phyloP scores from a whole-genome alignment of 345 rosid genomes.

The Populus simonii region DNA sequence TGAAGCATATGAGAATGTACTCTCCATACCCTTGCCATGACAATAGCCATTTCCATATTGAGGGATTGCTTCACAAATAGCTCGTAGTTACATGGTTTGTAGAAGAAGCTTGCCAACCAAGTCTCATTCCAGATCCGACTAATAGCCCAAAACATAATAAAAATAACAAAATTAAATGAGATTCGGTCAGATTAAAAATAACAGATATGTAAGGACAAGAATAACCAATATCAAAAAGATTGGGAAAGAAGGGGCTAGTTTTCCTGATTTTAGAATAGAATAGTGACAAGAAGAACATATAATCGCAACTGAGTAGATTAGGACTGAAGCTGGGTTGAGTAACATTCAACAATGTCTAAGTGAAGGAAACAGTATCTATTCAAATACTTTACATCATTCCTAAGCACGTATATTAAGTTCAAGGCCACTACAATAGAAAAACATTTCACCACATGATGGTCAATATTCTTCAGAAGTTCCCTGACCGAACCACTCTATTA shows the following conservation, averaged over 20 bases:
- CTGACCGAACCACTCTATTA: background rate
- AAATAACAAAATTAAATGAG: constrained; percentile 6
- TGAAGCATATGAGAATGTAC: constrained; percentile 17
- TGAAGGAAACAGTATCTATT: background rate
- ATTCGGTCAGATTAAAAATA: constrained; percentile 10
- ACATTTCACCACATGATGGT: background rate
- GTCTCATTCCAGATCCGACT: constrained; percentile 98
- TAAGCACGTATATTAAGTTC: background rate
- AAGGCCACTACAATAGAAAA: background rate
- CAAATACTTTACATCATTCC: background rate
- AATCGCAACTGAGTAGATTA: background rate
- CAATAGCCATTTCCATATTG: constrained; percentile 97
- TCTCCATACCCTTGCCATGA: constrained; percentile 85
- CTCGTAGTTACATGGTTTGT: constrained; percentile 91
- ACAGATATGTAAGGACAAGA: background rate
- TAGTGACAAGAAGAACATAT: background rate
- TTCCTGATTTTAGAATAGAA: background rate
- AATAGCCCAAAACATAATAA: constrained; percentile 20
- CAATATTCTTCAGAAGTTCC: background rate
- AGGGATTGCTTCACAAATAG: constrained; percentile 95
- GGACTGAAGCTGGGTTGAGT: background rate
- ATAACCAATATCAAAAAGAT: background rate
- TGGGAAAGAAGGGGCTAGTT: background rate
- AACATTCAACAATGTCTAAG: background rate
- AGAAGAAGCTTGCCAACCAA: constrained; percentile 90